phyloP scores from a whole-genome alignment of 2,329 filamentous ascomycete genomes.

The Claviceps monticola region DNA sequence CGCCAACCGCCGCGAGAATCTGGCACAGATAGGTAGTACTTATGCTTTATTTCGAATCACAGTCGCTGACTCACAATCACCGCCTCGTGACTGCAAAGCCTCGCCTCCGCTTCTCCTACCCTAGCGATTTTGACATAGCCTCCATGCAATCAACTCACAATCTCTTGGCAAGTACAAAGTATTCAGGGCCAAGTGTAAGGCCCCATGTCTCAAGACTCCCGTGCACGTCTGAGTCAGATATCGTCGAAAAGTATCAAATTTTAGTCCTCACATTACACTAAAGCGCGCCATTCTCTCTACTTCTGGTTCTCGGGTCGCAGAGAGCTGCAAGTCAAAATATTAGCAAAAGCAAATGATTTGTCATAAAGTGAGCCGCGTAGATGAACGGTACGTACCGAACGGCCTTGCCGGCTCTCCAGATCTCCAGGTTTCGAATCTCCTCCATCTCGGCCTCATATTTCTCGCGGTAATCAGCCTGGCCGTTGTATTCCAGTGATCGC shows the following conservation, averaged over 20 bases:
- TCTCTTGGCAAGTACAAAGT: slow-evolving; percentile 3
- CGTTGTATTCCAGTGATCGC: slow-evolving; percentile 95
- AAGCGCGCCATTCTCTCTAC: slow-evolving; percentile 26
- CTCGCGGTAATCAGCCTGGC: slow-evolving; percentile 88
- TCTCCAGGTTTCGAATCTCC: slow-evolving; percentile 95
- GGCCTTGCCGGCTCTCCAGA: slow-evolving; percentile 97
- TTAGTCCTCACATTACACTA: background rate
- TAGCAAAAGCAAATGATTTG: background rate
- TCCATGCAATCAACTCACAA: too few relatives aligned
- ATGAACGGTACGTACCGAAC: slow-evolving; percentile 55
- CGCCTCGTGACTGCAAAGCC: background rate
- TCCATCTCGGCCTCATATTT: slow-evolving; percentile 97
- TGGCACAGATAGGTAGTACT: background rate
- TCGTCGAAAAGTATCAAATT: background rate
- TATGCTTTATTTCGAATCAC: slow-evolving; percentile 3
- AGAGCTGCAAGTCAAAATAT: slow-evolving; percentile 30
- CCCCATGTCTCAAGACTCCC: slow-evolving; percentile 3
- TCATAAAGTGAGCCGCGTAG: background rate
- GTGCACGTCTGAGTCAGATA: background rate
- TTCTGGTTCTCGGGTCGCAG: slow-evolving; percentile 82
- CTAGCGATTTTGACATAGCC: background rate
- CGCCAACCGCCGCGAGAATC: too few relatives aligned
- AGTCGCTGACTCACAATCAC: background rate
- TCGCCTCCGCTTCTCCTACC: background rate
- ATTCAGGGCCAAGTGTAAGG: background rate